These are phyloP conservation scores for Stachybotrys chartarum DNA, from an alignment of 2,329 filamentous ascomycete species.

Conservation along the genomic window DNA sequence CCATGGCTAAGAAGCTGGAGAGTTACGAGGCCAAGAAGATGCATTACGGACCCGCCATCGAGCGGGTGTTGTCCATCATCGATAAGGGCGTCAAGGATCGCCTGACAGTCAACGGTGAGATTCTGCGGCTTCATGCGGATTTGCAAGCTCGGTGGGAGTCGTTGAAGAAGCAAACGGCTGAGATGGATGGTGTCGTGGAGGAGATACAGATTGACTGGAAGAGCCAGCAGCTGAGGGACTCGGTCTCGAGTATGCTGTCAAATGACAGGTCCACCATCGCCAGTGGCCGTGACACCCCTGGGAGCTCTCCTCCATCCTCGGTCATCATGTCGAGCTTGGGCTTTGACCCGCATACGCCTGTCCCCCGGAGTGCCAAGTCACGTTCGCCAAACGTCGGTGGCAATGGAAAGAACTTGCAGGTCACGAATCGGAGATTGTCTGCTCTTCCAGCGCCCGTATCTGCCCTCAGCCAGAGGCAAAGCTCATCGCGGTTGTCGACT, in stretches of 20 bases:
- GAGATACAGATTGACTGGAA: slow-evolving; percentile 58
- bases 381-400: slow-evolving; percentile 42
- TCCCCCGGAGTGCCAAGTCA: slow-evolving; percentile 31
- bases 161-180: slow-evolving; percentile 67
- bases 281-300: slow-evolving; percentile 64
- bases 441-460: slow-evolving; percentile 39
- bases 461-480: slow-evolving; percentile 32
- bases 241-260: slow-evolving; percentile 85
- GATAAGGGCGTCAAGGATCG: slow-evolving; percentile 92
- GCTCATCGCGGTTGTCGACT: slow-evolving; percentile 37
- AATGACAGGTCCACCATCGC: slow-evolving; percentile 67
- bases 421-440: slow-evolving; percentile 34
- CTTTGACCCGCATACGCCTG: slow-evolving; percentile 39
- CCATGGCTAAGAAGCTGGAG: slow-evolving; percentile 76
- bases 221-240: slow-evolving; percentile 78
- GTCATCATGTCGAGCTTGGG: slow-evolving; percentile 53
- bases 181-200: slow-evolving; percentile 69
- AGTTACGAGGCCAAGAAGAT: slow-evolving; percentile 92
- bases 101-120: slow-evolving; percentile 94
- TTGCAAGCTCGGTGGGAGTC: slow-evolving; percentile 76
- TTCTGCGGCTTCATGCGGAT: slow-evolving; percentile 77
- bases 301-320: slow-evolving; percentile 57
- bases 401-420: slow-evolving; percentile 27
- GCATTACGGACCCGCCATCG: slow-evolving; percentile 90
- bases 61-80: slow-evolving; percentile 84